Percentiles rank a stretch among this genome's conserved stretches.
Conservation (phyloP, 768 basidiomycete species). For the Podaxis rugospora region DNA sequence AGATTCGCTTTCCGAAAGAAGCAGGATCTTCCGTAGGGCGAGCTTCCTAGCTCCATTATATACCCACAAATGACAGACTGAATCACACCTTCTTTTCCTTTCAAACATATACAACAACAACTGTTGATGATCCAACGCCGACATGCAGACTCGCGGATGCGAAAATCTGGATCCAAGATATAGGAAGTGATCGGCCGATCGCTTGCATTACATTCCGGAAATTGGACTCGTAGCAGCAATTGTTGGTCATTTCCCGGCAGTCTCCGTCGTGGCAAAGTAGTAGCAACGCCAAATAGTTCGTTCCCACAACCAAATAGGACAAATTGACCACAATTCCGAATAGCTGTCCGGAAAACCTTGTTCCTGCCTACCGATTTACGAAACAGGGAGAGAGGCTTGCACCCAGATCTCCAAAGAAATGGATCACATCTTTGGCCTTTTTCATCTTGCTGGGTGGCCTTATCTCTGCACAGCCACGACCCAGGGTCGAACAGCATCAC, state of each 20-base stretch:
- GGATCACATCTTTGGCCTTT: too few species aligned
- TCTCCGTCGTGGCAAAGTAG: not conserved
- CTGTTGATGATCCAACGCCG: not conserved
- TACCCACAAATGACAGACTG: not conserved
- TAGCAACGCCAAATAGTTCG: not conserved
- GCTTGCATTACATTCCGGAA: not conserved
- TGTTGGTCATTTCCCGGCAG: not conserved
- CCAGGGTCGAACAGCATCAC: not conserved
- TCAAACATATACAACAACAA: not conserved
- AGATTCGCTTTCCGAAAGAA: constrained; percentile 4
- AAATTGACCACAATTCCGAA: not conserved
- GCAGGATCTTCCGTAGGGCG: constrained; percentile 2
- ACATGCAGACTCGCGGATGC: not conserved
- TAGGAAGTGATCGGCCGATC: constrained; percentile 11
- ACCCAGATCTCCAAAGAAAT: not conserved
- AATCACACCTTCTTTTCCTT: not conserved
- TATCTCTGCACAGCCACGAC: constrained; percentile 9
- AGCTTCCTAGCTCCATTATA: not conserved
- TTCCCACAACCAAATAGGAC: not conserved
- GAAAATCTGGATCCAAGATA: not conserved
- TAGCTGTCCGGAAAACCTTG: not conserved
- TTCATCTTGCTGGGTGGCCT: not conserved
- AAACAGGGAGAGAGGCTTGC: not conserved
- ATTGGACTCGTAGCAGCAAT: not conserved
- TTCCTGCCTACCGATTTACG: not conserved